Evolutionary conservation across 179 eudicot genomes (phyloP), one percentile per base, ranked within the genome.

Genomic region (Silene coronaria): DNA sequence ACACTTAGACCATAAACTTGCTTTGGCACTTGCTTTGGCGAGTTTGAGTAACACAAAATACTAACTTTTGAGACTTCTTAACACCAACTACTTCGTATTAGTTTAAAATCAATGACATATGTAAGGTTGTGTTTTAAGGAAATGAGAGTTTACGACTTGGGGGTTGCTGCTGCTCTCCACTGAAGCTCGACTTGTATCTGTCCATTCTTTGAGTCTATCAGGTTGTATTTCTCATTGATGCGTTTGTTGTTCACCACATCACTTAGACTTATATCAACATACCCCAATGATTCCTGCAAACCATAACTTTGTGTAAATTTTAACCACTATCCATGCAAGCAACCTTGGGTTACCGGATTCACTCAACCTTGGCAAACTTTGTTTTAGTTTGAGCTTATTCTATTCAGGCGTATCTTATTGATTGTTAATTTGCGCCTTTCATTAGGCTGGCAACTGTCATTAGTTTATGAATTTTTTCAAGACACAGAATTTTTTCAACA

Each of bases 191-290:
- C 81, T 67, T 93, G 98, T 63, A 93, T 72, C 67, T 82, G 77
- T 57, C 96, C 96, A 53, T 90, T 88, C 78, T 82, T 90, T 11
- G 96, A 90, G 78, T 90, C 96, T 30, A 88, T 90, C 30, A 90
- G 88, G 76, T 88, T 84, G 82, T 85, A 90, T 60, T 84, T 92
- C 84, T 90, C 92, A 22, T 92, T 94, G 85, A 92, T 90, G 72
- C 98, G 85, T 85, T 84, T 94, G 83, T 94, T 94, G 81, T 70
- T 78, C 23, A 94, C 90, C 1, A 89, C 98, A 67, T 92, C 97
- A 14, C 88, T 82, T 8, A 94, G 90, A 78, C 74, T 78, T 71
- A 94, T 88, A 74, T 94, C 97, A 26, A 90, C 88, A 70, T 89
- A 94, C 42, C 98, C 98, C 85, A 94, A 72, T 61, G 82, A 62